These are phyloP conservation scores for Potentilla sterilis DNA, from an alignment of 306 rosid species.

Conservation along the genomic window DNA sequence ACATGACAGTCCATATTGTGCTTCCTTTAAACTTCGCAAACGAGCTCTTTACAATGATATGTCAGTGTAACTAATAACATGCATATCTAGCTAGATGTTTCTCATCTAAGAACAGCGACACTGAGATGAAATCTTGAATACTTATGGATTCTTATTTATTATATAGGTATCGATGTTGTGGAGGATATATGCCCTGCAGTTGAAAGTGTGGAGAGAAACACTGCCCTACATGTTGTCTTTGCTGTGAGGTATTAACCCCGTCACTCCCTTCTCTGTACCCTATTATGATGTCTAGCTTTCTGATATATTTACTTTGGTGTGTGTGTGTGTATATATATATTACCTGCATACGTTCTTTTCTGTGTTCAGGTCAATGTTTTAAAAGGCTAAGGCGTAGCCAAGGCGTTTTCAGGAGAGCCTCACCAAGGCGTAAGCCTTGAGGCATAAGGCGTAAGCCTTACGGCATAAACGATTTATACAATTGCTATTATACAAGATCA, in stretches of 20 bases:
- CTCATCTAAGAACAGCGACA: background rate
- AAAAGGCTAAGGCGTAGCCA: no score
- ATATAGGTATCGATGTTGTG: conserved; percentile 68
- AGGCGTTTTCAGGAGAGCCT: no score
- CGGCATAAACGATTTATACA: no score
- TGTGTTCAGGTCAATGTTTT: conserved; percentile 61
- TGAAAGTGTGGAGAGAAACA: conserved; percentile 65
- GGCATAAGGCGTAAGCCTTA: no score
- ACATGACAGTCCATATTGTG: conserved; percentile 52
- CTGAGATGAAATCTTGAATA: background rate
- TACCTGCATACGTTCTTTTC: conserved; percentile 6
- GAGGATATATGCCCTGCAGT: conserved; percentile 82
- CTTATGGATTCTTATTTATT: conserved; percentile 8
- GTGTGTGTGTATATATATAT: background rate
- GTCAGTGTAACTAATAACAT: conserved; percentile 53
- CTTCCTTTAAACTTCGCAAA: conserved; percentile 59
- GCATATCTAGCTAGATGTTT: background rate
- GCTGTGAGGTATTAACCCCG: conserved; percentile 49
- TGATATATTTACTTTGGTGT: background rate
- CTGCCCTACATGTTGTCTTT: conserved; percentile 59
- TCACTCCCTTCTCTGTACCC: background rate
- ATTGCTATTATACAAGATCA: no score
- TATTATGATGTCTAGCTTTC: background rate
- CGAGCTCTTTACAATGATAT: conserved; percentile 64
- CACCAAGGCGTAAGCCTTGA: no score